Percentiles rank a stretch among this genome's conserved stretches.
These are phyloP conservation scores for Nicotiana undulata DNA, from an alignment of 257 asterid species.

Conservation along the genomic window DNA sequence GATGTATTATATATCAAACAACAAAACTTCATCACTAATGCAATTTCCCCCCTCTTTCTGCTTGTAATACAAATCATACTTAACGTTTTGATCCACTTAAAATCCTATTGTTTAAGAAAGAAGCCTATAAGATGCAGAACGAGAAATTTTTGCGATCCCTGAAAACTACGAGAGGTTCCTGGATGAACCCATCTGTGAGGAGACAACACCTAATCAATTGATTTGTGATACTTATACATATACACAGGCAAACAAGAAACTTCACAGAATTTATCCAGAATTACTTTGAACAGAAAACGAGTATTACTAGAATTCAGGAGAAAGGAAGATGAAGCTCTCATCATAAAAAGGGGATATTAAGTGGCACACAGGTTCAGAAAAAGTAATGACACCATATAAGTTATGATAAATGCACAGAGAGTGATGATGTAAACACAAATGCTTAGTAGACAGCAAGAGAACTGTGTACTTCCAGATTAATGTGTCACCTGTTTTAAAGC, in stretches of 20 bases:
- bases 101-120: no score
- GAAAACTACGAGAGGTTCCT: neutral
- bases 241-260: no score
- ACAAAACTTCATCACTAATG: neutral
- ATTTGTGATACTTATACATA: no score
- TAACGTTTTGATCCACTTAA: no score
- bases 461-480: neutral
- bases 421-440: neutral
- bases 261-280: neutral
- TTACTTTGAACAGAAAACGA: neutral
- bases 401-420: neutral
- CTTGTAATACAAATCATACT: neutral
- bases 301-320: neutral
- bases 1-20: neutral
- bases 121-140: no score
- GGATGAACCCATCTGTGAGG: neutral
- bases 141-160: no score
- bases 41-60: neutral
- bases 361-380: no score
- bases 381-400: neutral
- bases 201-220: neutral
- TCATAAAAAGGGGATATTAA: neutral
- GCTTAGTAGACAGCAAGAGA: neutral
- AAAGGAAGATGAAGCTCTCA: no score
- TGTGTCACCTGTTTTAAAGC: neutral